Base-by-base conservation (phyloP, 192 early-diverging fungal genomes). In the Coemansia sp. region DNA sequence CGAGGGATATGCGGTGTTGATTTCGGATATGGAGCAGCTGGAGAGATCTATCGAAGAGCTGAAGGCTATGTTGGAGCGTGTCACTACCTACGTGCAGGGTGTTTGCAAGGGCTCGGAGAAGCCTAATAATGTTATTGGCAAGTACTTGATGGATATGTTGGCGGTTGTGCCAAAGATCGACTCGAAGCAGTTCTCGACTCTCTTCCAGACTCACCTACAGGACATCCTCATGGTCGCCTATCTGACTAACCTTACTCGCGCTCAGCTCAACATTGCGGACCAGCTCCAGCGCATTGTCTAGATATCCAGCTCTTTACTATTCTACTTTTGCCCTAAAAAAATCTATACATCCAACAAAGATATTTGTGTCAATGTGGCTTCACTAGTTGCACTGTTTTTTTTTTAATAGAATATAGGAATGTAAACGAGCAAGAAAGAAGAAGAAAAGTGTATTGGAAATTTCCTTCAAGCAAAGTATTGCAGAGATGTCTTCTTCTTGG, bases 401-500 rank as follows among this genome's bases (percentile, higher is more conserved):
- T 38, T 38, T 38, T 36, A 38, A 38, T 38, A 7, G 36, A 38
- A 38, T 38, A 38, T 38, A 38, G 36, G 8, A 38, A 38, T 22
- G 20, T 22, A 50, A 24, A 50, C 41, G 41, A 52, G 38, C 22
- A 38, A 47, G 49, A 43, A 15, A 73, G 57, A 61, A 38, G 63
- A 53, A 10, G 39, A 68, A 44, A 62, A 38, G 41, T 36, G 46
- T 31, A 61, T 61, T 15, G 11, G 39, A 22, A 27, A 57, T 24
- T 33, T 36, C 36, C 57, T 8, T 82, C 86, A 95, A 44, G 93
- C 93, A 87, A 93, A 95, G 85, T 95, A 95, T 85, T 92, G 89
- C 69, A 98, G 82, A 66, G 94, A 92, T 24, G 93, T 97, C 90
- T 97, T 97, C 90, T 99, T 99, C 92, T 97, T 97, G 50, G 97